These are phyloP conservation scores for Citrus maxima DNA, from an alignment of 345 rosid species.

Conservation along the genomic window DNA sequence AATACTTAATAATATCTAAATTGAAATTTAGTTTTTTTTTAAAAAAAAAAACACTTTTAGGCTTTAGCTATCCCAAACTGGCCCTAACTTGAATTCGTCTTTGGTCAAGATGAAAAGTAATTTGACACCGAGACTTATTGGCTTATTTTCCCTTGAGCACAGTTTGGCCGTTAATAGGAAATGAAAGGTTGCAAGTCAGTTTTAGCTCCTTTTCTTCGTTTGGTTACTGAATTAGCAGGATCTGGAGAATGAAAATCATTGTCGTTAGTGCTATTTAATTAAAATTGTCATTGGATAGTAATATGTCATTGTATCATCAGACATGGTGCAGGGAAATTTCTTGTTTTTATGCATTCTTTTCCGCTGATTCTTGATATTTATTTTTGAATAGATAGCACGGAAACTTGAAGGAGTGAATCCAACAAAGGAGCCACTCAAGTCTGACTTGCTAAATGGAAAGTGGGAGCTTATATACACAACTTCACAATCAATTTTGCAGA, in stretches of 20 bases:
- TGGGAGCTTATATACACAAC: slow-evolving; percentile 97
- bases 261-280: background rate
- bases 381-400: slow-evolving; percentile 55
- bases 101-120: too few relatives aligned
- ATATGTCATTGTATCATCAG: background rate
- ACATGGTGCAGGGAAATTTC: background rate
- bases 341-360: background rate
- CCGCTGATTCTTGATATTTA: background rate
- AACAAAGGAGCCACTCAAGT: slow-evolving; percentile 73
- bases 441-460: slow-evolving; percentile 71
- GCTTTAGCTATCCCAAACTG: too few relatives aligned
- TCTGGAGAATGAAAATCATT: background rate
- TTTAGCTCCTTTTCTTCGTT: background rate
- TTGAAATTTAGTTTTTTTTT: too few relatives aligned
- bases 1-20: too few relatives aligned
- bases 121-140: background rate
- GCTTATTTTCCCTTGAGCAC: background rate
- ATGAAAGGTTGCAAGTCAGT: background rate
- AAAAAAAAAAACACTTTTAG: too few relatives aligned
- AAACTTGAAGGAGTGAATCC: slow-evolving; percentile 80
- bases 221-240: background rate
- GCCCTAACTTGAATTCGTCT: too few relatives aligned
- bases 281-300: background rate
- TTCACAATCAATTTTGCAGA: slow-evolving; percentile 75
- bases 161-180: background rate